Percentiles rank a stretch among this genome's conserved stretches.
phyloP scores from a whole-genome alignment of 495 filamentous ascomycete genomes.

The Penicillium bialowiezense region DNA sequence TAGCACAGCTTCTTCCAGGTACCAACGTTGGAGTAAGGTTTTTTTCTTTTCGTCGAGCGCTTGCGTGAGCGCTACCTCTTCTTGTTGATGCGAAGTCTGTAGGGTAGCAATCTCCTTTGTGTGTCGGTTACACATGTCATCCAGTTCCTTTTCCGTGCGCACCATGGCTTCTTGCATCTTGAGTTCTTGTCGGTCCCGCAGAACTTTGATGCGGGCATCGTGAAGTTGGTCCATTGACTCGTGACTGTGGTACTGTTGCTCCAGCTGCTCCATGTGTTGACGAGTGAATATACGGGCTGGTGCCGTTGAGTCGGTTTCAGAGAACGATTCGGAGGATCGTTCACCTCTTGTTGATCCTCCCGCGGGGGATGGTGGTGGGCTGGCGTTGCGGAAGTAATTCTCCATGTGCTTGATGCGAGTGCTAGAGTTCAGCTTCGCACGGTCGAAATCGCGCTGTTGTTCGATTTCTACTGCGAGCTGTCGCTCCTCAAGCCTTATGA shows the following conservation, averaged over 20 bases:
- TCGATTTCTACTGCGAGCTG: constrained; percentile 71
- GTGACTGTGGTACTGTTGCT: constrained; percentile 66
- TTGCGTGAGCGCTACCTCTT: constrained; percentile 49
- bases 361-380: constrained; percentile 34
- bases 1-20: constrained; percentile 60
- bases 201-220: constrained; percentile 71
- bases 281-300: constrained; percentile 31
- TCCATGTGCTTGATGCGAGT: constrained; percentile 77
- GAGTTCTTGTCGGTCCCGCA: constrained; percentile 72
- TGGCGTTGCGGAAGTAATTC: constrained; percentile 65
- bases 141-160: constrained; percentile 63
- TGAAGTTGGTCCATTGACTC: constrained; percentile 71
- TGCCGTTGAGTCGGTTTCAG: constrained; percentile 16
- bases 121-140: constrained; percentile 50
- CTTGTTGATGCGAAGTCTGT: constrained; percentile 48
- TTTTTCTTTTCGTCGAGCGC: constrained; percentile 50
- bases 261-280: constrained; percentile 55
- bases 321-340: constrained; percentile 24
- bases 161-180: constrained; percentile 62
- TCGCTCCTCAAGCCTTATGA: constrained; percentile 66
- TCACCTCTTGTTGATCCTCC: not conserved
- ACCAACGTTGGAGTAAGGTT: constrained; percentile 56
- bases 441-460: constrained; percentile 58
- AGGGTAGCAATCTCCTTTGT: constrained; percentile 51
- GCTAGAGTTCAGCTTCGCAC: constrained; percentile 54